These are phyloP conservation scores for Boletus rubroflammeus DNA, from an alignment of 768 basidiomycete genomes.

Conservation along the genomic window DNA sequence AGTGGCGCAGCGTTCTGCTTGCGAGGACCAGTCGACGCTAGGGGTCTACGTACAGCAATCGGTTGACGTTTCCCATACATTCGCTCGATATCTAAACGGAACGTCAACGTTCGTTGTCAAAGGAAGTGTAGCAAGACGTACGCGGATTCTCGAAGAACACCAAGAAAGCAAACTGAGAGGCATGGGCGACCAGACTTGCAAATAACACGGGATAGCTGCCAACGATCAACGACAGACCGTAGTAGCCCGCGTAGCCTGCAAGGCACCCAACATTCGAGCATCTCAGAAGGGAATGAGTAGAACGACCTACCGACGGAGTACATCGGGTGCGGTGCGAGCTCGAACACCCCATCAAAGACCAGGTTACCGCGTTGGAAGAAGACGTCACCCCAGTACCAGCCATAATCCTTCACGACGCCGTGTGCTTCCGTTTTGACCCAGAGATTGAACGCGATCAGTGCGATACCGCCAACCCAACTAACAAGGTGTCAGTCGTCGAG, in stretches of 20 bases:
- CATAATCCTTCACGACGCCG: constrained; percentile 95
- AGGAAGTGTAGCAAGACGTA: constrained; percentile 39
- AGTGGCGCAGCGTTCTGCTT: constrained; percentile 14
- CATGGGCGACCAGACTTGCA: constrained; percentile 89
- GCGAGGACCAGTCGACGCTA: constrained; percentile 31
- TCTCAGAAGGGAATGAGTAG: neutral
- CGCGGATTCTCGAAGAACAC: constrained; percentile 97
- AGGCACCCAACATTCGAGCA: neutral
- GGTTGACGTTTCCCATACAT: constrained; percentile 91
- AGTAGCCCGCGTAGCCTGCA: constrained; percentile 93
- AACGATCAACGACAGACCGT: constrained; percentile 87
- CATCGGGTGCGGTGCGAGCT: constrained; percentile 92
- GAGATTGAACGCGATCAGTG: constrained; percentile 89
- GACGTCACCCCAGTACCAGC: constrained; percentile 96
- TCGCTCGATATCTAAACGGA: constrained; percentile 77
- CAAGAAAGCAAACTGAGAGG: constrained; percentile 95
- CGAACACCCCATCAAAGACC: constrained; percentile 97
- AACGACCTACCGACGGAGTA: constrained; percentile 71
- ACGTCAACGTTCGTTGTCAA: neutral
- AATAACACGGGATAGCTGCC: constrained; percentile 91
- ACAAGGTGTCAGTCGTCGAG: constrained; percentile 1
- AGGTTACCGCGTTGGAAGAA: constrained; percentile 92
- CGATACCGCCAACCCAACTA: constrained; percentile 85
- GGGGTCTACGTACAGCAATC: constrained; percentile 78
- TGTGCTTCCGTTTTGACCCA: constrained; percentile 99